phyloP scores from a whole-genome alignment of 805 yeast species.

The Candida lessepsii region DNA sequence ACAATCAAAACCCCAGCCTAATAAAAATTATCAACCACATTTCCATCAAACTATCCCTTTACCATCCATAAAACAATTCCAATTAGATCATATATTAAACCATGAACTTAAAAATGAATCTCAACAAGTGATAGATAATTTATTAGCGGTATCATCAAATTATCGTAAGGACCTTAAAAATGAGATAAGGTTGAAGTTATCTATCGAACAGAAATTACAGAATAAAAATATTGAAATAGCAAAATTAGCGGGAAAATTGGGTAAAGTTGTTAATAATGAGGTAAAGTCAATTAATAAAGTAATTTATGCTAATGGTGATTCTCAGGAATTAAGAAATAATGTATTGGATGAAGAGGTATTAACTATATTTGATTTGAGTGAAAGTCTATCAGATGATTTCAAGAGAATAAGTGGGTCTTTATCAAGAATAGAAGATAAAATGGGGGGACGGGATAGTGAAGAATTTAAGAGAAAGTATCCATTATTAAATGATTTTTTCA shows the following conservation, averaged over 20 bases:
- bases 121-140: slow-evolving; percentile 26
- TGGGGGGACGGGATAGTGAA: background rate
- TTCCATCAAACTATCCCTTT: slow-evolving; percentile 10
- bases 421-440: slow-evolving; percentile 12
- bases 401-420: slow-evolving; percentile 15
- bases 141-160: slow-evolving; percentile 26
- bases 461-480: slow-evolving; percentile 6
- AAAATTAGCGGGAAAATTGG: slow-evolving; percentile 22
- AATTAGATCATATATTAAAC: slow-evolving; percentile 28
- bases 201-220: slow-evolving; percentile 41
- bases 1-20: background rate
- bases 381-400: slow-evolving; percentile 14
- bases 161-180: slow-evolving; percentile 37
- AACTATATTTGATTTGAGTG: slow-evolving; percentile 15
- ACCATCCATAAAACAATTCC: slow-evolving; percentile 32
- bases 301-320: slow-evolving; percentile 2
- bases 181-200: slow-evolving; percentile 32
- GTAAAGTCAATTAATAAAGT: slow-evolving; percentile 8
- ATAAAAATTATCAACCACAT: slow-evolving; percentile 16
- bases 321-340: slow-evolving; percentile 4
- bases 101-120: slow-evolving; percentile 26
- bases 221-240: slow-evolving; percentile 37
- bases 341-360: slow-evolving; percentile 14
- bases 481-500: slow-evolving; percentile 1
- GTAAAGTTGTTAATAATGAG: slow-evolving; percentile 17